Percentiles rank a stretch among this genome's conserved stretches.
phyloP scores from a whole-genome alignment of 768 basidiomycete genomes.

The Podaxis mareebaensis region DNA sequence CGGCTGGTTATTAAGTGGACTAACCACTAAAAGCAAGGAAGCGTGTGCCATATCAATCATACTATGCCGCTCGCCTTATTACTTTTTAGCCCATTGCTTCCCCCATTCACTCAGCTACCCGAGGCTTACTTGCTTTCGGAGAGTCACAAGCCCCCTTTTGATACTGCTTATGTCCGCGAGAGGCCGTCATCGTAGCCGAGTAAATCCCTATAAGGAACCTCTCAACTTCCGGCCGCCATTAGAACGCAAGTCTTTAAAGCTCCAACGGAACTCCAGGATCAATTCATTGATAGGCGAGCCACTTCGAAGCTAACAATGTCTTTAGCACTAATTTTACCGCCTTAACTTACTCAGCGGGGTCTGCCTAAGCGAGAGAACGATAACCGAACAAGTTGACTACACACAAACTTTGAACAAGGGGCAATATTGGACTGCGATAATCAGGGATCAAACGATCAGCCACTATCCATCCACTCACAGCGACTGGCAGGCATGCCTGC shows the following conservation, averaged over 20 bases:
- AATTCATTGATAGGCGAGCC: background rate
- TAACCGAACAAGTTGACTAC: too few relatives aligned
- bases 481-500: background rate
- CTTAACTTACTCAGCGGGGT: too few relatives aligned
- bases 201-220: background rate
- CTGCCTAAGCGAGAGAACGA: too few relatives aligned
- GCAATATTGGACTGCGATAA: too few relatives aligned
- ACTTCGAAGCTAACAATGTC: background rate
- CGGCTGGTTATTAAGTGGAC: background rate
- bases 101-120: background rate
- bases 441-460: too few relatives aligned
- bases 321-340: too few relatives aligned
- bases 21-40: slow-evolving; percentile 7
- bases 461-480: background rate
- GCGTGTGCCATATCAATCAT: background rate
- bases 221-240: background rate
- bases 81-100: background rate
- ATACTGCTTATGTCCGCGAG: slow-evolving; percentile 11
- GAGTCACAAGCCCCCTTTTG: background rate
- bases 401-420: too few relatives aligned
- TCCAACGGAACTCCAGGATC: background rate
- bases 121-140: background rate
- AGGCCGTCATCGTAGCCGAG: background rate
- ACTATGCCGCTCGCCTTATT: background rate
- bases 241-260: background rate